Conservation (phyloP, 129 eudicot species). For the Helianthus annuus region HanXRQr2.0-SUNRISE NC_035441.2:169870467-169870966, state of each 20-base stretch:
- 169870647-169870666: slow-evolving; percentile 10
- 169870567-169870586: no score
- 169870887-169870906: slow-evolving; percentile 52
- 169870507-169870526: no score
- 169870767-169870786: slow-evolving; percentile 61
- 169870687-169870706: slow-evolving; percentile 54
- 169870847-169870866: slow-evolving; percentile 36
- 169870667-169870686: slow-evolving; percentile 38
- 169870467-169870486: no score
- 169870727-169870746: slow-evolving; percentile 35
- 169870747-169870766: slow-evolving; percentile 49
- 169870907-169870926: slow-evolving; percentile 29
- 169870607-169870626: no score
- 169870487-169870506: no score
- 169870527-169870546: no score
- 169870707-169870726: slow-evolving; percentile 43
- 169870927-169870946: no score
- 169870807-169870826: slow-evolving; percentile 40
- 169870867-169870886: slow-evolving; percentile 52
- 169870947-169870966: no score
- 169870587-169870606: no score
- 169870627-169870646: no score
- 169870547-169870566: no score
- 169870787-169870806: slow-evolving; percentile 46
- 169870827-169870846: slow-evolving; percentile 27